Evolutionary conservation across 352 stramenopile genomes (phyloP).

Genomic region (Phytophthora pini): DNA sequence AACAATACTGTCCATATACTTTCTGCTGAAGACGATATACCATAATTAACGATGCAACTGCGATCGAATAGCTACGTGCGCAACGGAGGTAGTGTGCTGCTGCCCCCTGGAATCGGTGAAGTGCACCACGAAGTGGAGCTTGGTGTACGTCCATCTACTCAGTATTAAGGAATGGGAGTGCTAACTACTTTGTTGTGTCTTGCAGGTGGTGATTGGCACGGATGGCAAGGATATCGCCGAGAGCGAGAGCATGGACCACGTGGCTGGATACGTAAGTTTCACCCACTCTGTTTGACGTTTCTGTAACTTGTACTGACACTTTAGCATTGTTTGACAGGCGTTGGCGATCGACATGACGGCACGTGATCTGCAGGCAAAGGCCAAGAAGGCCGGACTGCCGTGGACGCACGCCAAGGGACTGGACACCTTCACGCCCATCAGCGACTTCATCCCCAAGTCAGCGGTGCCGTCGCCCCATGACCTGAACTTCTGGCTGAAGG

Average conservation of each 20-base stretch:
- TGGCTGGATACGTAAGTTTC: conserved; percentile 64
- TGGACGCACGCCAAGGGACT: conserved; percentile 82
- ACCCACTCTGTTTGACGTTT: not conserved
- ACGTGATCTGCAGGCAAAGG: conserved; percentile 76
- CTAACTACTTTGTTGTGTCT: not conserved
- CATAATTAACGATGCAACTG: not conserved
- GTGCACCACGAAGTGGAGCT: conserved; percentile 90
- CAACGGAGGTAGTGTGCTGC: conserved; percentile 63
- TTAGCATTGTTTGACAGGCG: conserved; percentile 26
- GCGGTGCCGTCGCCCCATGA: conserved; percentile 66
- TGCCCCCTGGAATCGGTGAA: conserved; percentile 71
- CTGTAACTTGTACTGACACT: not conserved
- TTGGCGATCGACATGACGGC: conserved; percentile 87
- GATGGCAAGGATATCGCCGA: conserved; percentile 66
- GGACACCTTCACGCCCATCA: conserved; percentile 86
- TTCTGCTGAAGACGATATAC: not conserved
- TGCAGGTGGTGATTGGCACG: conserved; percentile 76
- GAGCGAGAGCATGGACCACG: conserved; percentile 68
- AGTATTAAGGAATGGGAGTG: not conserved
- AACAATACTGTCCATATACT: not conserved
- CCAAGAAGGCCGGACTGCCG: conserved; percentile 76
- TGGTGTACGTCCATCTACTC: conserved; percentile 46
- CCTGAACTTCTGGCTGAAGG: conserved; percentile 83
- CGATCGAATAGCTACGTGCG: conserved; percentile 54
- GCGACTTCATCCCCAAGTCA: conserved; percentile 80